Percentiles rank a stretch among this genome's conserved stretches.
Evolutionary conservation across 78 protist genomes (phyloP).

Genomic region (Dictyostelium brefeldianum): DNA sequence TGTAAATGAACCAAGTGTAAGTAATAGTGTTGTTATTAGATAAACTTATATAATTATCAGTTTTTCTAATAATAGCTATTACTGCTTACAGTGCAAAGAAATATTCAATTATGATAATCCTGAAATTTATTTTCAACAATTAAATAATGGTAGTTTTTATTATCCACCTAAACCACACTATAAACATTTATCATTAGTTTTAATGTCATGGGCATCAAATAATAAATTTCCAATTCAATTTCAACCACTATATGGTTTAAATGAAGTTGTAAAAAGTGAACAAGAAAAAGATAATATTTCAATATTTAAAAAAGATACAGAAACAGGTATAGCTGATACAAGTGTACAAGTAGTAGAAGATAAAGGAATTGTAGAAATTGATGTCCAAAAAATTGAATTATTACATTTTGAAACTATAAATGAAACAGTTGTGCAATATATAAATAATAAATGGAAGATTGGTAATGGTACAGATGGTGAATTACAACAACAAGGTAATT

Average conservation of each 20-base stretch:
- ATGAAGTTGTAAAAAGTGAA: conserved; percentile 44
- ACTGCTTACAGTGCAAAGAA: not conserved
- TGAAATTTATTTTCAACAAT: not conserved
- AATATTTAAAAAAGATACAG: not conserved
- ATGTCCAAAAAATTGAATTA: not conserved
- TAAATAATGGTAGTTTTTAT: conserved; percentile 3
- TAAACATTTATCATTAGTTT: conserved; percentile 58
- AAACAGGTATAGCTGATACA: not conserved
- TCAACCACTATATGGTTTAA: conserved; percentile 37
- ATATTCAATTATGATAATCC: conserved; percentile 22
- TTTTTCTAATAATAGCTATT: too few species aligned
- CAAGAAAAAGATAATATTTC: conserved; percentile 36
- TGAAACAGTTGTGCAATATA: not conserved
- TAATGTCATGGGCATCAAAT: conserved; percentile 6
- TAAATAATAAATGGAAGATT: conserved; percentile 1
- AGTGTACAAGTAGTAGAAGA: not conserved
- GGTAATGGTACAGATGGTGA: not conserved
- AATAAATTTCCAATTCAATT: conserved; percentile 36
- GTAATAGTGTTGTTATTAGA: not conserved
- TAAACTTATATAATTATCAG: too few species aligned
- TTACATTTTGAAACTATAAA: not conserved
- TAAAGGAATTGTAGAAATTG: not conserved
- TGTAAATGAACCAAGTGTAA: not conserved
- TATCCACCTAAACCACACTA: conserved; percentile 69
- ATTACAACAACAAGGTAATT: not conserved